Evolutionary conservation across 768 basidiomycete species (phyloP).

Genomic region (Hygrophoropsis aurantiaca): DNA sequence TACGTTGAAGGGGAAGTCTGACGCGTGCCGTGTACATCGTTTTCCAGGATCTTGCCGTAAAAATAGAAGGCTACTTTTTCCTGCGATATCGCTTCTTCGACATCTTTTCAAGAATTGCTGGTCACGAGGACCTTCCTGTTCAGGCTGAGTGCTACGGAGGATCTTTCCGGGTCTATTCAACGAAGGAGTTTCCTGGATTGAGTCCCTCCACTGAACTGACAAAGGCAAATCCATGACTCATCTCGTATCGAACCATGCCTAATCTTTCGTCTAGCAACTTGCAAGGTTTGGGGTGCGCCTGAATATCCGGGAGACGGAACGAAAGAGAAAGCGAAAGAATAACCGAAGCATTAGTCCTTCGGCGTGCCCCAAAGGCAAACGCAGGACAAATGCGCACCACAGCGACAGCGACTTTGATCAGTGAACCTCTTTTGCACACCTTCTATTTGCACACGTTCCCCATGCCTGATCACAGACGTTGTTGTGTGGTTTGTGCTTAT

Average conservation of each 20-base stretch:
- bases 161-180: conserved; percentile 67
- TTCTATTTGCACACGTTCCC: too few species aligned
- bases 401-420: too few species aligned
- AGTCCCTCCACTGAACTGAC: conserved; percentile 69
- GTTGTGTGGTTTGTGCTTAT: too few species aligned
- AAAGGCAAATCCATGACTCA: conserved; percentile 40
- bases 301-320: conserved; percentile 36
- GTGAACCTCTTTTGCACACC: too few species aligned
- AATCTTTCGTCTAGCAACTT: conserved; percentile 27
- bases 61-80: conserved; percentile 63
- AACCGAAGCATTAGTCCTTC: conserved; percentile 3
- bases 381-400: too few species aligned
- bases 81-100: conserved; percentile 74
- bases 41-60: conserved; percentile 65
- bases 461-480: too few species aligned
- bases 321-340: conserved; percentile 33
- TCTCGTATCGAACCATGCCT: too few species aligned
- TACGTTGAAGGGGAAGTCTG: background rate
- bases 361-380: conserved; percentile 4
- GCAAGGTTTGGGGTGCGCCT: conserved; percentile 33
- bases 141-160: conserved; percentile 70
- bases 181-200: conserved; percentile 73
- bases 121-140: conserved; percentile 36
- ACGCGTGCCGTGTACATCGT: conserved; percentile 1
- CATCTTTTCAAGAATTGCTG: conserved; percentile 41